Evolutionary conservation across 2,329 filamentous ascomycete genomes (phyloP), one percentile per base, ranked within the genome.

Genomic region (Hypomyces rosellus): DNA sequence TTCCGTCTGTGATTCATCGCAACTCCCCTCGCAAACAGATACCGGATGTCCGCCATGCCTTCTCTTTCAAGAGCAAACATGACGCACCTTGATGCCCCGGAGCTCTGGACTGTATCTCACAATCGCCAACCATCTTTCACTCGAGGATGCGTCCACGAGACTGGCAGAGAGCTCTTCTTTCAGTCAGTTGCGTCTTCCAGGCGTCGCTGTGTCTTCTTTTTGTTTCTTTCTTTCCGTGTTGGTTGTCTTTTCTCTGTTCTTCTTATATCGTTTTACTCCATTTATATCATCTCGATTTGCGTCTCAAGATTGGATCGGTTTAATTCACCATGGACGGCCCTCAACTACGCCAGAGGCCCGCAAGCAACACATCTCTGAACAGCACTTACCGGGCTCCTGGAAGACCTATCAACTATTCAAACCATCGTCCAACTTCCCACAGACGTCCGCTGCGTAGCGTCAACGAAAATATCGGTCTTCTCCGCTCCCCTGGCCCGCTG

Each of bases 401-500:
- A 43, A 59, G 55, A 34, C 50, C 53, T 11, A 42, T 52, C 18
- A 50, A 54, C 16, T 50, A 53, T 39, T 45, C 55, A 15, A 56
- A 55, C 6, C 45, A 55, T 36, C 57, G 58, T 34, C 58, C 57
- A 15, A 52, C 55, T 33, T 52, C 66, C 38, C 57, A 68, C 34
- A 65, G 60, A 54, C 69, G 68, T 34, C 71, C 74, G 4, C 65
- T 76, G 33, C 69, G 70, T 50, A 70, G 67, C 56, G 65, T 75
- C 51, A 69, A 71, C 45, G 70, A 74, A 49, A 73, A 73, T 49
- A 60, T 66, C 30, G 61, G 63, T 25, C 64, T 76, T 46, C 68
- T 75, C 13, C 69, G 66, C 42, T 76, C 70, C 1, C 77, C 79
- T 0, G 78, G 75, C 5, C 77, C 77, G 2, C 66, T 84, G n/a